Evolutionary conservation across 1,284 basidiomycete genomes (phyloP).

Genomic region (Cutaneotrichosporon cyanovorans): DNA sequence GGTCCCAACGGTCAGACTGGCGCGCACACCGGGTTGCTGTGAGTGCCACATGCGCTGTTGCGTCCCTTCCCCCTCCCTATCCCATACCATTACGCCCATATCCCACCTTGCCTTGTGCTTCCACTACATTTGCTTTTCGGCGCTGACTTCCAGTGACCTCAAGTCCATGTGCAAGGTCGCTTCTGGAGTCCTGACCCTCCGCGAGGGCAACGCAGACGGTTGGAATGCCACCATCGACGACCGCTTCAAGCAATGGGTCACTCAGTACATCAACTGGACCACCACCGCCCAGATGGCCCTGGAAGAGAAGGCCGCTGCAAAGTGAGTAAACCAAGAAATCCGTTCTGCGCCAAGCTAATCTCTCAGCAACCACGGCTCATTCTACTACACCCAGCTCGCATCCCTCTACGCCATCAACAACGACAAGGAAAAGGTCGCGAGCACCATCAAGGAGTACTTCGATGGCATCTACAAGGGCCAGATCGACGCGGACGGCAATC

Average conservation of each 20-base stretch:
- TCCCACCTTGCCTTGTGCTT: too few species aligned
- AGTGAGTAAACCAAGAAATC: constrained; percentile 21
- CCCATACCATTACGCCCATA: too few species aligned
- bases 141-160: constrained; percentile 9
- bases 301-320: constrained; percentile 23
- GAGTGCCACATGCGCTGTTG: too few species aligned
- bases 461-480: constrained; percentile 21
- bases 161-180: constrained; percentile 26
- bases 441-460: constrained; percentile 25
- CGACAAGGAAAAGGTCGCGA: constrained; percentile 21
- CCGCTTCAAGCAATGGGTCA: constrained; percentile 17
- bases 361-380: constrained; percentile 35
- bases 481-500: constrained; percentile 31
- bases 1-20: constrained; percentile 48
- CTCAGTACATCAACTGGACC: constrained; percentile 20
- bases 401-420: constrained; percentile 28
- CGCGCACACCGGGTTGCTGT: constrained; percentile 23
- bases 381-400: constrained; percentile 33
- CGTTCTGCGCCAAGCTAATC: not conserved
- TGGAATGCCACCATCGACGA: constrained; percentile 17
- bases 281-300: constrained; percentile 19
- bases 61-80: too few species aligned
- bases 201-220: constrained; percentile 14
- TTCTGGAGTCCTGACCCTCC: constrained; percentile 17
- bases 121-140: too few species aligned